Percentiles rank a stretch among this genome's conserved stretches.
Evolutionary conservation across 2,329 filamentous ascomycete species (phyloP).

Genomic region (Microcyclospora tardicrescens): DNA sequence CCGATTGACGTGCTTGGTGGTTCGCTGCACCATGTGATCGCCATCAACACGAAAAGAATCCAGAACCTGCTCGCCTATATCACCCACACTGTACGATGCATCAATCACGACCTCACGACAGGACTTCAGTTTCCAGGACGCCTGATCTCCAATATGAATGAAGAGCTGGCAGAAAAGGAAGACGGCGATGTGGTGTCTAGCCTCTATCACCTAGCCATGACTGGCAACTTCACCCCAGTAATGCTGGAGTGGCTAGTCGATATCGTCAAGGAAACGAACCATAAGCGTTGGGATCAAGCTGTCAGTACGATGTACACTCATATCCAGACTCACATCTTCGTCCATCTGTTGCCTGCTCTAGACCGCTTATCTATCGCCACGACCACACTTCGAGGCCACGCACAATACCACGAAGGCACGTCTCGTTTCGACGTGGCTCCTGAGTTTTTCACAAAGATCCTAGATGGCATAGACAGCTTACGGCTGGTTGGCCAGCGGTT

Average conservation of each 20-base stretch:
- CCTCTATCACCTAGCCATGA: slow-evolving; percentile 72
- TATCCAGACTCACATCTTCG: slow-evolving; percentile 64
- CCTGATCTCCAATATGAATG: slow-evolving; percentile 41
- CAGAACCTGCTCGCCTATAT: slow-evolving; percentile 81
- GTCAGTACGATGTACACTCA: slow-evolving; percentile 65
- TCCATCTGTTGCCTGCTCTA: slow-evolving; percentile 77
- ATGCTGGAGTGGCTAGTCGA: slow-evolving; percentile 66
- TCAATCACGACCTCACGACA: slow-evolving; percentile 71
- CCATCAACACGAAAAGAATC: slow-evolving; percentile 70
- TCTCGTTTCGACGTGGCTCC: slow-evolving; percentile 40
- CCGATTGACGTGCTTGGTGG: slow-evolving; percentile 16
- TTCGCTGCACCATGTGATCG: slow-evolving; percentile 66
- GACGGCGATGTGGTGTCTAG: slow-evolving; percentile 56
- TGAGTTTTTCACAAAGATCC: slow-evolving; percentile 28
- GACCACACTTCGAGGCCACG: slow-evolving; percentile 70
- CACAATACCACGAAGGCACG: slow-evolving; percentile 61
- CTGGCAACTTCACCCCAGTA: slow-evolving; percentile 62
- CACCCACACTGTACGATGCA: slow-evolving; percentile 64
- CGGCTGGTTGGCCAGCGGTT: slow-evolving; percentile 62
- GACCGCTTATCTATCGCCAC: slow-evolving; percentile 73
- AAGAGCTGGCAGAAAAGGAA: slow-evolving; percentile 55
- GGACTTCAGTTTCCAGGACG: slow-evolving; percentile 59
- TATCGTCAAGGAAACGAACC: slow-evolving; percentile 26
- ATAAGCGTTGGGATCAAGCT: slow-evolving; percentile 90
- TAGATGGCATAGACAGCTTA: slow-evolving; percentile 63